Evolutionary conservation across 179 eudicot genomes (phyloP), one percentile per base, ranked within the genome.

Genomic region (Actinidia polygama): DNA sequence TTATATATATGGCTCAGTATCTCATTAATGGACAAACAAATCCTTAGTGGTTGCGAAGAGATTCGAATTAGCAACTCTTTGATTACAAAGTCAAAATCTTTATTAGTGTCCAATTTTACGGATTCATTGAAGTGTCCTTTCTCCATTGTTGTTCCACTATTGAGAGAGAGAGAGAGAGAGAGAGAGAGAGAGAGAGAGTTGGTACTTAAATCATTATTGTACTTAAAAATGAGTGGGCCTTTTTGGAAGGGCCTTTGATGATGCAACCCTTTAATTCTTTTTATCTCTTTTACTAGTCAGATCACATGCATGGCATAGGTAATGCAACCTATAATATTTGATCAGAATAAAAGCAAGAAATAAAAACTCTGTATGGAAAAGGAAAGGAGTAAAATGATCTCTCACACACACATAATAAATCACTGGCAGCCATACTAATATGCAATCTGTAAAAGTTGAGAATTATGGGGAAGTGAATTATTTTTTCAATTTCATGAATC

Each of bases 221-320:
- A 61, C 19, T 21, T 21, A n/a, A 61, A 61, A 36, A 5, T 54
- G 18, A 1, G 49, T 19, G 1, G 21, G 67, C 68, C 40, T 76
- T 77, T 77, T 3, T 40, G n/a, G 36, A 59, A 59, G 69, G 53
- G 21, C 79, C 47, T n/a, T 76, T 44, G 40, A 50, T 58, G 79
- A 77, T 10, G n/a, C 67, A 19, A 44, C 11, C 24, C 68, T 75
- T 24, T 53, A n/a, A 40, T 59, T 58, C 66, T 40, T 77, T 58
- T 77, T 58, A 57, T 77, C 68, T n/a, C 51, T 59, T 40, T 59
- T 55, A 16, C 26, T 40, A 58, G 67, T 58, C 53, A 62, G 79
- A 36, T 77, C 79, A 77, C 79, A 58, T 77, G 79, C 79, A 36
- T 77, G 79, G 68, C 79, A 47, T 36, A 23, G 51, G 57, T 30